Percentiles rank a stretch among this genome's conserved stretches.
phyloP scores from a whole-genome alignment of 345 rosid species.

The Ceriops zippeliana region DNA sequence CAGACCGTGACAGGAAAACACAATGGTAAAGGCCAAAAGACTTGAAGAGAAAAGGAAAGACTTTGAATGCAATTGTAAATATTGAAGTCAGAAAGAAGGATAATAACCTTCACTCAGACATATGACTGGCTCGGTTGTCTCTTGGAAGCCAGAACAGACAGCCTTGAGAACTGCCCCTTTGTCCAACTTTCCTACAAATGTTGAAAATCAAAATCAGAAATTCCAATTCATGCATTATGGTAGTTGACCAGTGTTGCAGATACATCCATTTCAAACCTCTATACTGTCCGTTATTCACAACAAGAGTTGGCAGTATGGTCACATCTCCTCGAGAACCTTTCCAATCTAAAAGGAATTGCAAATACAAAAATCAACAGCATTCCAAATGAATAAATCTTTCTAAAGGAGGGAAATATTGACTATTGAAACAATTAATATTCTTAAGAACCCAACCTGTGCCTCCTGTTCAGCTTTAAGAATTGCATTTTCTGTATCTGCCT shows the following conservation, averaged over 20 bases:
- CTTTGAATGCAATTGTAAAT: background rate
- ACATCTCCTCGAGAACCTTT: slow-evolving; percentile 51
- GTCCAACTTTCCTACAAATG: slow-evolving; percentile 43
- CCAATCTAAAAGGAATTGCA: slow-evolving; percentile 35
- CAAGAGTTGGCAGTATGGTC: slow-evolving; percentile 50
- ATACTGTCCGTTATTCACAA: slow-evolving; percentile 43
- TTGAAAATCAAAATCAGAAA: background rate
- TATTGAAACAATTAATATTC: slow-evolving; percentile 1
- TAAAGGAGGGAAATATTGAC: background rate
- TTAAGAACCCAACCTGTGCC: slow-evolving; percentile 52
- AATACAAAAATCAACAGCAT: background rate
- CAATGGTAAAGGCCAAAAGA: background rate
- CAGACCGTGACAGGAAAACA: background rate
- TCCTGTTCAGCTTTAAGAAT: slow-evolving; percentile 84
- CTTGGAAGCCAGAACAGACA: slow-evolving; percentile 40
- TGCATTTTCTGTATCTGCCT: slow-evolving; percentile 64
- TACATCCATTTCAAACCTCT: slow-evolving; percentile 32
- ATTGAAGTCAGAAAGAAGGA: background rate
- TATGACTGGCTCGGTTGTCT: slow-evolving; percentile 37
- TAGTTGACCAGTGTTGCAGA: background rate
- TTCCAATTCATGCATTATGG: background rate
- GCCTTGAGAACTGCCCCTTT: slow-evolving; percentile 42
- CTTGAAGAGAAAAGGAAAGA: background rate
- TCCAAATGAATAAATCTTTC: background rate
- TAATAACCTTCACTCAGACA: slow-evolving; percentile 30